These are phyloP conservation scores for Monosporozyma aquatica DNA, from an alignment of 805 yeast genomes.

Conservation along the genomic window DNA sequence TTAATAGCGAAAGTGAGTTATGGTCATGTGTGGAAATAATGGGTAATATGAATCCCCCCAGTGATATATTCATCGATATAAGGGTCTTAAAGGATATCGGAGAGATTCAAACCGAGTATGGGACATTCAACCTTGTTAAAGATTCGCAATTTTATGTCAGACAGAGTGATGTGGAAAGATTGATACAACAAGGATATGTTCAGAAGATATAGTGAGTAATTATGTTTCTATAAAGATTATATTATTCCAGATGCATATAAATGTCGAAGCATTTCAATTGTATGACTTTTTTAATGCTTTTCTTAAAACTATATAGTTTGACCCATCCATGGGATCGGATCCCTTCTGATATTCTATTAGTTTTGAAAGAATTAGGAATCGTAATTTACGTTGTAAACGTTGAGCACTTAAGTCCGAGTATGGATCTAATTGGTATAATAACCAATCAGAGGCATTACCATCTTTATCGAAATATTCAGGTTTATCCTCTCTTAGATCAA, in stretches of 20 bases:
- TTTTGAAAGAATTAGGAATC: neutral
- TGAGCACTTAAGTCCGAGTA: neutral
- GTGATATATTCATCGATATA: slow-evolving; percentile 86
- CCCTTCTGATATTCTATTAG: neutral
- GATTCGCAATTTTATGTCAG: slow-evolving; percentile 92
- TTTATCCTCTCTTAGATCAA: slow-evolving; percentile 2
- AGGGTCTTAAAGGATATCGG: slow-evolving; percentile 92
- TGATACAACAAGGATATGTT: slow-evolving; percentile 88
- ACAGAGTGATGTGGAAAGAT: slow-evolving; percentile 85
- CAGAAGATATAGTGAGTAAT: slow-evolving; percentile 53
- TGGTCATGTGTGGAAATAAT: slow-evolving; percentile 71
- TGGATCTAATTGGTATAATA: slow-evolving; percentile 3
- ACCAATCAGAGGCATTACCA: neutral
- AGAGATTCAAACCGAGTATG: slow-evolving; percentile 94
- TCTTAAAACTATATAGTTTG: neutral
- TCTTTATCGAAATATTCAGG: slow-evolving; percentile 34
- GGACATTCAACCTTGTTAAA: slow-evolving; percentile 85
- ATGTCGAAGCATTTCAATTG: too few relatives aligned
- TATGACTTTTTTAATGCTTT: neutral
- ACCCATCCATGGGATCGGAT: neutral
- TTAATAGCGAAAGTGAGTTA: slow-evolving; percentile 55
- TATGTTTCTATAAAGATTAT: too few relatives aligned
- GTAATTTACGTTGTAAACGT: neutral
- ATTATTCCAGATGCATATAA: too few relatives aligned
- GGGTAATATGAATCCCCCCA: slow-evolving; percentile 87